Evolutionary conservation across 176 grass and related monocot genomes (phyloP).

Genomic region (Raddia guianensis): DNA sequence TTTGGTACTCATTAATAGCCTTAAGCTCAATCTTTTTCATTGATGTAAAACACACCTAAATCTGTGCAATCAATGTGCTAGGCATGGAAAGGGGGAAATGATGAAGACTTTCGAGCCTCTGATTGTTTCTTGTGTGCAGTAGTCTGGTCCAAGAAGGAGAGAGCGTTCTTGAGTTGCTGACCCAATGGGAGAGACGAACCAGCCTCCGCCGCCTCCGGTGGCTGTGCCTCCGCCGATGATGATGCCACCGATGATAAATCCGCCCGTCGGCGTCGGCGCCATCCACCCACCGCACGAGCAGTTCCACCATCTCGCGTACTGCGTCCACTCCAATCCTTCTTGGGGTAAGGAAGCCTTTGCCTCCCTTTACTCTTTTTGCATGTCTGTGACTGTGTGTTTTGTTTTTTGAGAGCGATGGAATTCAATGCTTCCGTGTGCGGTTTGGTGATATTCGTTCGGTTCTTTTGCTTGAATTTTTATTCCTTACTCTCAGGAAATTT

Average conservation of each 20-base stretch:
- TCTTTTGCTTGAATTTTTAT: background rate
- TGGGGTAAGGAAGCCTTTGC: constrained; percentile 66
- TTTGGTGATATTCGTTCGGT: background rate
- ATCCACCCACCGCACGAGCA: constrained; percentile 68
- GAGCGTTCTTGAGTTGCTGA: constrained; percentile 15
- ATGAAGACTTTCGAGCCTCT: background rate
- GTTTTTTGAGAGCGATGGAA: background rate
- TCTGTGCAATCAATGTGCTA: constrained; percentile 17
- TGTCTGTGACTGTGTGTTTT: background rate
- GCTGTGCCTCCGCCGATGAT: constrained; percentile 41
- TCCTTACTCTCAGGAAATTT: background rate
- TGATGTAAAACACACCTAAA: constrained; percentile 5
- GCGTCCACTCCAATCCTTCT: constrained; percentile 89
- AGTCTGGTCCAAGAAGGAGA: constrained; percentile 3
- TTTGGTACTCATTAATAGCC: constrained; percentile 27
- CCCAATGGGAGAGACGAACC: constrained; percentile 59
- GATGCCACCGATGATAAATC: constrained; percentile 40
- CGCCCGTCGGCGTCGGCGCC: constrained; percentile 43
- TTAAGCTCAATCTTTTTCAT: constrained; percentile 24
- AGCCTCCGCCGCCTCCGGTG: constrained; percentile 35
- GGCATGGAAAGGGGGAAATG: constrained; percentile 12
- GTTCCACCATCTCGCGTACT: constrained; percentile 76
- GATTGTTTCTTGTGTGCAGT: constrained; percentile 33
- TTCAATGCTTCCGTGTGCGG: constrained; percentile 7
- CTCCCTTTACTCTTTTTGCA: constrained; percentile 23